Evolutionary conservation across 1,139 yeast species (phyloP), one percentile per base, ranked within the genome.

Genomic region (Pichia kudriavzevii): DNA sequence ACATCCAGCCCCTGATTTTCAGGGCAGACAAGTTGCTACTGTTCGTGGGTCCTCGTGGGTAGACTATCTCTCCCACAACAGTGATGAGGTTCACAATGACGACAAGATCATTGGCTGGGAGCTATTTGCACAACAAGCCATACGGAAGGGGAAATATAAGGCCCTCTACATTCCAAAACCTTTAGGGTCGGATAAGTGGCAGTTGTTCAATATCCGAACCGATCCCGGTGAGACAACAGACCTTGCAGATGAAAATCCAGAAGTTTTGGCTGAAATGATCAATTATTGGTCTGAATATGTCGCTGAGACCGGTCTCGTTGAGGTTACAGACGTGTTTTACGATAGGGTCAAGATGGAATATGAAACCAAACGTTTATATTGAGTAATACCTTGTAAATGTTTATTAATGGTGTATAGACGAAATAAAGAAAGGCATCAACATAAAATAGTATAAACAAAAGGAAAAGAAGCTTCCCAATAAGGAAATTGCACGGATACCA

Each of bases 61-160:
- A 2, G 38, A 48, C 1, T 63, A 57, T 38, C 46, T 68, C 20
- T 26, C 32, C 2, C 60, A 58, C 4, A 35, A 52, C 12, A n/a
- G 49, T 1, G 52, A 49, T 3, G 42, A 45, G 12, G 60, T 67
- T 27, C 74, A 69, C 46, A 58, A 56, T 30, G 69, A 66, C 17
- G 66, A 69, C 11, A 61, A 65, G 1, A 70, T 69, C 6, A 65
- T 69, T n/a, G 78, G 78, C 0, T 72, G 78, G 78, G 78, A 72
- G 43, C 50, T 72, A 16, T 69, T 71, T 47, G 74, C 72, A 1
- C 75, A 71, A 45, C 74, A 68, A 41, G 78, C 77, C 0, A 61
- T 72, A 22, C 58, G 77, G 45, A 64, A 64, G 46, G 76, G 75
- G n/a, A 39, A 52, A 4, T 70, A 56, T 49, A 72, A 72, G 46